Percentiles rank a stretch among this genome's conserved stretches.
Conservation (phyloP, 2,329 filamentous ascomycete genomes). For the Phyllosticta citribraziliensis region DNA sequence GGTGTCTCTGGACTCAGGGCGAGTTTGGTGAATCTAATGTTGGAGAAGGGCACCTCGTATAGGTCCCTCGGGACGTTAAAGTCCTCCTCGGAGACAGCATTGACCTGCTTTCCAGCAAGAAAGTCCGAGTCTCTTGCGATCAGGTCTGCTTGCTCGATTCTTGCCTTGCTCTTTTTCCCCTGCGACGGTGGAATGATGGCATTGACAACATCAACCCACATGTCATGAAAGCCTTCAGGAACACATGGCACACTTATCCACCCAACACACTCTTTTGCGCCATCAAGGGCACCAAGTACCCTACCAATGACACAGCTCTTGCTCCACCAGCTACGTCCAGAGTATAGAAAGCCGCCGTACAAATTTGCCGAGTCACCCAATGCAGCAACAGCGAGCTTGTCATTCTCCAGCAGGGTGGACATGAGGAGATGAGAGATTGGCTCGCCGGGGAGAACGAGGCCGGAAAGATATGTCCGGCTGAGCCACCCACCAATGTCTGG, state of each 20-base stretch:
- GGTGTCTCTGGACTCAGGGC: neutral
- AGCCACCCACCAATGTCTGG: constrained; percentile 42
- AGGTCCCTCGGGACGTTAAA: constrained; percentile 29
- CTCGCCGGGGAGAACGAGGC: constrained; percentile 46
- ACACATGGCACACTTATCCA: constrained; percentile 40
- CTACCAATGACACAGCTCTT: constrained; percentile 46
- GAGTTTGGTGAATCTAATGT: neutral
- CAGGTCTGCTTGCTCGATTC: constrained; percentile 27
- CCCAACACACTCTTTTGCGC: constrained; percentile 43
- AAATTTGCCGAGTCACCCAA: constrained; percentile 44
- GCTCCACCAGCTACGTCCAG: constrained; percentile 46
- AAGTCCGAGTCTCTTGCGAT: constrained; percentile 21
- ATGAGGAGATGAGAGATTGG: constrained; percentile 46
- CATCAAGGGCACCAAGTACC: constrained; percentile 38
- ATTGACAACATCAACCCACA: constrained; percentile 41
- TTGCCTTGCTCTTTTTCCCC: constrained; percentile 22
- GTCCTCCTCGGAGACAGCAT: constrained; percentile 22
- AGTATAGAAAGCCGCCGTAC: constrained; percentile 45
- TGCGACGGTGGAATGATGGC: constrained; percentile 16
- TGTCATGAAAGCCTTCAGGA: constrained; percentile 32
- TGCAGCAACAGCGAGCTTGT: constrained; percentile 36
- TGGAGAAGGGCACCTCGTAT: neutral
- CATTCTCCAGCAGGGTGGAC: constrained; percentile 46
- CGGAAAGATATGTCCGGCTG: constrained; percentile 45
- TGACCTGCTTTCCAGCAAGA: constrained; percentile 1